Percentiles rank a stretch among this genome's conserved stretches.
These are phyloP conservation scores for Nephelium lappaceum DNA, from an alignment of 345 rosid species.

Conservation along the genomic window DNA sequence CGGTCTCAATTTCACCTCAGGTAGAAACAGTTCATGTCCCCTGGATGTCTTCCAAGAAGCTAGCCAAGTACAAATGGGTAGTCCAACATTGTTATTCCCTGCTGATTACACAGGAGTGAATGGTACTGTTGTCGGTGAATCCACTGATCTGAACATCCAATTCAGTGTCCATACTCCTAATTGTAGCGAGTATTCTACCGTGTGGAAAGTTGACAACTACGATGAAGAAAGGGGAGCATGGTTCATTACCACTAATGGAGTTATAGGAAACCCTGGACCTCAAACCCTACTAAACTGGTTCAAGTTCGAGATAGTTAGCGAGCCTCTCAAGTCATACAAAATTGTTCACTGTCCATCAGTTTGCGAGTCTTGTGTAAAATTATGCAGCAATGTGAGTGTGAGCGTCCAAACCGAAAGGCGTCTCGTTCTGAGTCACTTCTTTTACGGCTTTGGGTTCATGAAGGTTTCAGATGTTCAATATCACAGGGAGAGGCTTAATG, in stretches of 20 bases:
- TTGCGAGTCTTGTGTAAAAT: neutral
- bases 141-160: neutral
- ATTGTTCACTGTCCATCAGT: conserved; percentile 9
- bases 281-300: no score
- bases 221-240: conserved; percentile 7
- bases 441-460: no score
- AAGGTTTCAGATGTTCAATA: no score
- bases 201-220: conserved; percentile 16
- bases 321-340: conserved; percentile 11
- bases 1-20: no score
- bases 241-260: no score
- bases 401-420: neutral
- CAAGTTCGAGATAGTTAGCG: conserved; percentile 16
- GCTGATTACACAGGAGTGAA: no score
- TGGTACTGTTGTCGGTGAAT: neutral
- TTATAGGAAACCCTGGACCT: no score
- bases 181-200: neutral
- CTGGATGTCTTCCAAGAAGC: no score
- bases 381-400: neutral
- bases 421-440: neutral
- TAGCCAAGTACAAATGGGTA: no score
- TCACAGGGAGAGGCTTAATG: no score
- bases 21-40: no score
- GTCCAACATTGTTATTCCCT: no score
- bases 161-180: neutral